Percentiles rank a stretch among this genome's conserved stretches.
phyloP scores from a whole-genome alignment of 768 basidiomycete genomes.

The Phlegmacium glaucopus region DNA sequence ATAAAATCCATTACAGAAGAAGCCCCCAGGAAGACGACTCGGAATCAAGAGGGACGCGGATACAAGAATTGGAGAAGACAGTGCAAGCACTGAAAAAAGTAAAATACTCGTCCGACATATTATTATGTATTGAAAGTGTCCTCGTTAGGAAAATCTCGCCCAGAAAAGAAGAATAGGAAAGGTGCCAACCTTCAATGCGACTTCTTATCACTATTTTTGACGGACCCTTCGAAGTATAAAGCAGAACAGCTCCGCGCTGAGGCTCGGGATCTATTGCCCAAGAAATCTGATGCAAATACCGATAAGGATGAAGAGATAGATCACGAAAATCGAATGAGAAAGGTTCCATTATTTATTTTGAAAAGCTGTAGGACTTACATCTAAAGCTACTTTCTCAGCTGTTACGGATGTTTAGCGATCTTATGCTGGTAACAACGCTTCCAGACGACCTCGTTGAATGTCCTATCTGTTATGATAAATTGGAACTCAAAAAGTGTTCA shows the following conservation, averaged over 20 bases:
- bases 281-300: conserved; percentile 17
- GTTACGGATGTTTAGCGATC: conserved; percentile 34
- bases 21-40: background rate
- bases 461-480: conserved; percentile 31
- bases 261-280: conserved; percentile 29
- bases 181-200: conserved; percentile 7
- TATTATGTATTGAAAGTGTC: background rate
- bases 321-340: conserved; percentile 35
- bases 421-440: conserved; percentile 34
- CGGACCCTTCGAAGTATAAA: conserved; percentile 9
- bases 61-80: conserved; percentile 8
- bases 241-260: conserved; percentile 33
- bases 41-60: background rate
- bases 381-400: conserved; percentile 24
- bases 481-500: conserved; percentile 30
- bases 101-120: background rate
- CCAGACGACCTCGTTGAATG: conserved; percentile 35
- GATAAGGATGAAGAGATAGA: conserved; percentile 25
- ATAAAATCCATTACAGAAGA: background rate
- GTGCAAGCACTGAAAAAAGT: conserved; percentile 16
- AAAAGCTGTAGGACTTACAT: background rate
- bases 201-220: background rate
- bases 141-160: conserved; percentile 14
- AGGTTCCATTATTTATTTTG: conserved; percentile 23
- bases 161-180: conserved; percentile 20